A percentile compares a stretch with the other conserved stretches of the same genome.
Evolutionary conservation across 768 basidiomycete genomes (phyloP).

Genomic region (Amanita polypyramis): DNA sequence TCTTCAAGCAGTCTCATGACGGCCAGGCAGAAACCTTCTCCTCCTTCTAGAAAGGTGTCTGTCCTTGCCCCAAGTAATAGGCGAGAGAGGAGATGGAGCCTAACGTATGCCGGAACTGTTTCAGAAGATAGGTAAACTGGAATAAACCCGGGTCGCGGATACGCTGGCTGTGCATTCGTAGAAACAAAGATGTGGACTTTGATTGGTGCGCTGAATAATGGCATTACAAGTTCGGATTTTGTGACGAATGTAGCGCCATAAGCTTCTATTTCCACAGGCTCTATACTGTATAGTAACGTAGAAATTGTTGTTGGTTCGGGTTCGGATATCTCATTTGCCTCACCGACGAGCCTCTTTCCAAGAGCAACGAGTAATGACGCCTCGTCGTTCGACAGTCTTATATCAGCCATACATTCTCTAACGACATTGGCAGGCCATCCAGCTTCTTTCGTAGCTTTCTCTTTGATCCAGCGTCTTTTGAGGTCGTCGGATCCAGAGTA

Average conservation of each 20-base stretch:
- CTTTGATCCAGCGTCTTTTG: constrained; percentile 69
- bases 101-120: constrained; percentile 67
- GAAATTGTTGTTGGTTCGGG: not conserved
- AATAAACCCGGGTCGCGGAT: constrained; percentile 38
- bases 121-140: constrained; percentile 70
- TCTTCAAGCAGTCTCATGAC: constrained; percentile 62
- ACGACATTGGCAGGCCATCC: constrained; percentile 74
- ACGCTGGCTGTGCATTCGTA: constrained; percentile 20
- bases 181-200: constrained; percentile 58
- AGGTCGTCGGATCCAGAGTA: constrained; percentile 55
- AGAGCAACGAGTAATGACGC: constrained; percentile 45
- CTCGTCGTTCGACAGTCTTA: constrained; percentile 33
- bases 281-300: constrained; percentile 22
- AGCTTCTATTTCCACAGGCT: constrained; percentile 39
- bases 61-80: constrained; percentile 47
- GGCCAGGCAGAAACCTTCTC: constrained; percentile 65
- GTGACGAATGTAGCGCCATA: constrained; percentile 43
- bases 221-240: constrained; percentile 41
- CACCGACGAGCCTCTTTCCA: constrained; percentile 44
- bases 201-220: constrained; percentile 54
- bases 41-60: constrained; percentile 47
- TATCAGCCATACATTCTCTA: constrained; percentile 36
- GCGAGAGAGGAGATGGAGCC: constrained; percentile 67
- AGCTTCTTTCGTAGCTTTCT: constrained; percentile 72
- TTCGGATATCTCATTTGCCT: constrained; percentile 13